Base-by-base conservation (phyloP, 768 basidiomycete genomes). In the Antrodiella citrinella region DNA sequence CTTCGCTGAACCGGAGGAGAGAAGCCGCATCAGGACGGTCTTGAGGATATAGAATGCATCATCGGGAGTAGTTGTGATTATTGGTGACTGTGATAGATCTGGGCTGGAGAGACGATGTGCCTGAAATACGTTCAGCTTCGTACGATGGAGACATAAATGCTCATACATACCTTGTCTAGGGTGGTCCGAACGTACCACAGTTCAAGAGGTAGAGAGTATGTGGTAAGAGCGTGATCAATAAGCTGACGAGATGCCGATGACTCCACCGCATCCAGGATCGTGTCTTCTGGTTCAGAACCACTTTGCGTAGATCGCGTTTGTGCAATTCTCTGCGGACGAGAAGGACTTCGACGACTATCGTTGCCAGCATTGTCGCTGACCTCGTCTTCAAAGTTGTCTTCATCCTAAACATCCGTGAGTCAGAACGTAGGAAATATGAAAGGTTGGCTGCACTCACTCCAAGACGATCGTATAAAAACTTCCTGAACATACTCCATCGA, bases 41-140 rank as follows among this genome's bases (percentile, higher is more conserved):
- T 96, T 97, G 52, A 98, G 72, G 51, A 99, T 85, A 67, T 96
- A 99, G 69, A 98, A 99, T 1, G 86, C 87, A 57, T 98, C 96
- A 64, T 99, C 96, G 0, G 91, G 90, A 0, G 81, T 82, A 0
- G 89, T 91, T 0, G 86, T 88, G 1, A 73, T 78, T 10, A 76
- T 70, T 46, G 77, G 90, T 38, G 59, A 69, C 50, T 84, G 77
- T 1, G 82, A 75, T 4, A 74, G 62, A 60, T 97, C 92, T 2
- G 80, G 74, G 12, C 72, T 80, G 21, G 95, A 90, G 40, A 96
- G 72, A 21, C 84, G 81, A 60, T 95, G 92, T 1, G 95, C 95
- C 93, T 97, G 57, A 10, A n/a, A n/a, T n/a, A n/a, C n/a, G n/a
- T n/a, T n/a, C n/a, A n/a, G n/a, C n/a, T n/a, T n/a, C n/a, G n/a